phyloP scores from a whole-genome alignment of 495 filamentous ascomycete genomes.

The Penicillium flavigenum region DNA sequence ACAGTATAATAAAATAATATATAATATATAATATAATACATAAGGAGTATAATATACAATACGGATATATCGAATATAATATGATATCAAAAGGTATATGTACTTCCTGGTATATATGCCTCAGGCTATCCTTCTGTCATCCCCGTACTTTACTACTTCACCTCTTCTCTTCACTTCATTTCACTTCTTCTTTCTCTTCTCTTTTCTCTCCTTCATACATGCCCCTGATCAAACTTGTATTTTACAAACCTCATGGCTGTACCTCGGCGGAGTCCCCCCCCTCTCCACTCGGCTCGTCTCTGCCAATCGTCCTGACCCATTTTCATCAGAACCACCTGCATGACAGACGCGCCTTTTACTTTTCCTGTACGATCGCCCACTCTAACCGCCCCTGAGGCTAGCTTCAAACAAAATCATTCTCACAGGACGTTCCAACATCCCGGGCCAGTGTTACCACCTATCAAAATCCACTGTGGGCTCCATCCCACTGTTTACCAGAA shows the following conservation, averaged over 20 bases:
- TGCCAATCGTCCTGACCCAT: conserved; percentile 8
- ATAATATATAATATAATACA: background rate
- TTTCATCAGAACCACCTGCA: conserved; percentile 9
- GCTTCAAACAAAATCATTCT: conserved; percentile 33
- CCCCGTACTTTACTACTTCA: background rate
- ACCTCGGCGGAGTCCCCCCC: conserved; percentile 1
- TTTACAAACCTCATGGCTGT: conserved; percentile 3
- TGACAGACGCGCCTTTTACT: conserved; percentile 11
- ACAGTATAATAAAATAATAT: too few relatives aligned
- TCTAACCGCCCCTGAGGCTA: conserved; percentile 32
- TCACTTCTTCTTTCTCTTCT: background rate
- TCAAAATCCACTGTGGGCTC: conserved; percentile 17
- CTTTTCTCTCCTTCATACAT: background rate
- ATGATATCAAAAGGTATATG: too few relatives aligned
- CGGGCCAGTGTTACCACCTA: conserved; percentile 29
- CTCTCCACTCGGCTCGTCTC: conserved; percentile 4
- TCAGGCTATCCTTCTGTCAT: background rate
- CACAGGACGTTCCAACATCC: conserved; percentile 33
- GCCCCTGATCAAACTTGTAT: background rate
- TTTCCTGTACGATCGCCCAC: conserved; percentile 20
- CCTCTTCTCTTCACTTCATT: background rate
- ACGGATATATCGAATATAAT: too few relatives aligned
- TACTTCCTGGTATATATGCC: background rate
- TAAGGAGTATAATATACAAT: too few relatives aligned
- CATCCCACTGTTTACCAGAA: conserved; percentile 9